These are phyloP conservation scores for Isatis tinctoria DNA, from an alignment of 345 rosid species.

Conservation along the genomic window DNA sequence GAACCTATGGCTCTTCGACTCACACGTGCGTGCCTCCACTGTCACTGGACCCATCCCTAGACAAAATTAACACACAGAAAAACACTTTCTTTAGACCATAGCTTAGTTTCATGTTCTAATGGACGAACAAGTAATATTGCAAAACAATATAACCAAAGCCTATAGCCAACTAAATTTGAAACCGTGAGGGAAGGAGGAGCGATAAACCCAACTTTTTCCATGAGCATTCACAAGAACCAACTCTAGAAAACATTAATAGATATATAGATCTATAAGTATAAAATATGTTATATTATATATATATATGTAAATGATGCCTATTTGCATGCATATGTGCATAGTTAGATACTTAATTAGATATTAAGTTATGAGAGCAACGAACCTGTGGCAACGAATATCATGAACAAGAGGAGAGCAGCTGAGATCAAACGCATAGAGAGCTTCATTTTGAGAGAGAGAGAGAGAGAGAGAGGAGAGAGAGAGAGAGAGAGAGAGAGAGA, in stretches of 20 bases:
- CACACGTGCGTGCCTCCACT: conserved; percentile 38
- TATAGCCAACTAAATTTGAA: neutral
- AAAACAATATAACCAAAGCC: neutral
- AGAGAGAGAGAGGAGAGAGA: no score
- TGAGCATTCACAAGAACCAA: neutral
- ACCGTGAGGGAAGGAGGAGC: neutral
- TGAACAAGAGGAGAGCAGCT: conserved; percentile 21
- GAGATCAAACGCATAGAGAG: conserved; percentile 32
- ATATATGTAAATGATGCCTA: neutral
- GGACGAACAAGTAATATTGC: neutral
- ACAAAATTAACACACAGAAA: neutral
- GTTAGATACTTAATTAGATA: neutral
- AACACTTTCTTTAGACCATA: neutral
- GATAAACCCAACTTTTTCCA: neutral
- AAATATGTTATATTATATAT: neutral
- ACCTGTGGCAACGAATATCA: conserved; percentile 35
- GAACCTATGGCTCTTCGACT: conserved; percentile 43
- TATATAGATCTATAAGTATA: neutral
- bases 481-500: neutral
- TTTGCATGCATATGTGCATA: neutral
- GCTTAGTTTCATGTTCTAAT: neutral
- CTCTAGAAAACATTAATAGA: no score
- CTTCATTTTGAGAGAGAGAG: conserved; percentile 22
- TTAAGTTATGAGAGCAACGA: neutral
- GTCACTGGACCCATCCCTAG: conserved; percentile 32